Evolutionary conservation across 257 asterid species (phyloP), one percentile per base, ranked within the genome.

Genomic region (Solanum tarapatanum): DNA sequence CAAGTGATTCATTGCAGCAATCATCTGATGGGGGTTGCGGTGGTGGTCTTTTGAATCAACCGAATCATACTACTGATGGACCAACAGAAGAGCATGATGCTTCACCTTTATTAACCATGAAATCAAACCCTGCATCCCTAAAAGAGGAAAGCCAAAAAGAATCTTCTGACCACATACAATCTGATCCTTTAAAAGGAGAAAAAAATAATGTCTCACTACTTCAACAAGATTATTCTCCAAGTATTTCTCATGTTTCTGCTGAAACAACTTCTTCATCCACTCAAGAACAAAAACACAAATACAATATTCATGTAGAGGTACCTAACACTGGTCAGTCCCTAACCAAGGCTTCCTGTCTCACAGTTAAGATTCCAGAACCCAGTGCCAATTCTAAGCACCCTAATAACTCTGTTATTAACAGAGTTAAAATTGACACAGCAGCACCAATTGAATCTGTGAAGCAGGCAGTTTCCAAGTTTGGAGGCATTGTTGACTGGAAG

Each of bases 401-500:
- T 39, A 89, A 80, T 39, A 90, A 77, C 86, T 66, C 62, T 5
- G 90, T 70, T 60, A 45, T 43, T 26, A 90, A 83, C 43, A 92
- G 91, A 88, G 92, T 88, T 87, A 95, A 94, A 72, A 90, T 97
- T 11, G 99, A 95, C 91, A 97, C 99, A 19, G 91, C 99, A 30
- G 91, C 98, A 5, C 99, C 99, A 75, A 89, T 97, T 87, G 98
- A 96, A 90, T 97, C 99, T 28, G 99, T 97, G 70, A 97, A 96
- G 91, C 97, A 96, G 80, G 99, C 99, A 69, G 99, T 97, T 83
- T 97, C 98, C 0, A 97, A 93, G 92, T 97, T 97, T 75, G 99
- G 99, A 17, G 99, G 99, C 60, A 97, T 97, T 83, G 98, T 97
- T 43, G 99, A 97, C 91, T 97, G 99, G 99, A 97, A 97, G 90